phyloP scores from a whole-genome alignment of 2,329 filamentous ascomycete genomes.

The Coniella vitis region DNA sequence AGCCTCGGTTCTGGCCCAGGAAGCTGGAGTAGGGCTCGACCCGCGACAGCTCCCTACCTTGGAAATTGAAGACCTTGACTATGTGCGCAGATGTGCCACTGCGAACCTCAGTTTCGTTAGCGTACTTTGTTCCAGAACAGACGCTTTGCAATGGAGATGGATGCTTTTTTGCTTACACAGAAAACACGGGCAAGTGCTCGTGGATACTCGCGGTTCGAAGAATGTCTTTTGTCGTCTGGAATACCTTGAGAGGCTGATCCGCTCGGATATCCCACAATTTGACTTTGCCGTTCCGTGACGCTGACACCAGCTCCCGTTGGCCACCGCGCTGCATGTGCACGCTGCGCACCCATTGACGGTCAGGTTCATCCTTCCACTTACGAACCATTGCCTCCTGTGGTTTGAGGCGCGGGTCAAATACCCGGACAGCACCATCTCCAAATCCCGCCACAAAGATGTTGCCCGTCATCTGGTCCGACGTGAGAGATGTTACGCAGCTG shows the following conservation, averaged over 20 bases:
- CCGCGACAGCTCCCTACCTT: slow-evolving; percentile 69
- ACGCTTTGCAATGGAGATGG: neutral
- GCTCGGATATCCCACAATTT: slow-evolving; percentile 94
- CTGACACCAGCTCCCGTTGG: slow-evolving; percentile 82
- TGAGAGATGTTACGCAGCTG: slow-evolving; percentile 91
- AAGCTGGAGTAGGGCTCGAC: slow-evolving; percentile 89
- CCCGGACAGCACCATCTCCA: slow-evolving; percentile 86
- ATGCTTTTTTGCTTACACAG: slow-evolving; percentile 56
- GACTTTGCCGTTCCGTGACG: slow-evolving; percentile 86
- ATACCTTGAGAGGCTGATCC: slow-evolving; percentile 67
- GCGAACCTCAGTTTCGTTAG: slow-evolving; percentile 24
- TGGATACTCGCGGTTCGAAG: slow-evolving; percentile 85
- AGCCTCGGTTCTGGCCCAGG: slow-evolving; percentile 70
- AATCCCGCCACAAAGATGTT: slow-evolving; percentile 95
- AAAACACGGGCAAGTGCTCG: slow-evolving; percentile 94
- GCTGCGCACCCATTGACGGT: slow-evolving; percentile 87
- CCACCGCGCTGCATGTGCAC: slow-evolving; percentile 96
- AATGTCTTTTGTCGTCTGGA: slow-evolving; percentile 68
- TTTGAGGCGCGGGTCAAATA: slow-evolving; percentile 82
- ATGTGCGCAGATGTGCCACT: slow-evolving; percentile 84
- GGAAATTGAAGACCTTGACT: slow-evolving; percentile 89
- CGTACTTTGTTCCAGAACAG: neutral
- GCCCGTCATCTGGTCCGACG: slow-evolving; percentile 95
- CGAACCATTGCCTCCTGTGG: slow-evolving; percentile 89
- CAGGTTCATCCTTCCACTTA: slow-evolving; percentile 86